phyloP scores from a whole-genome alignment of 257 asterid genomes.

The Solanum acaule region DNA sequence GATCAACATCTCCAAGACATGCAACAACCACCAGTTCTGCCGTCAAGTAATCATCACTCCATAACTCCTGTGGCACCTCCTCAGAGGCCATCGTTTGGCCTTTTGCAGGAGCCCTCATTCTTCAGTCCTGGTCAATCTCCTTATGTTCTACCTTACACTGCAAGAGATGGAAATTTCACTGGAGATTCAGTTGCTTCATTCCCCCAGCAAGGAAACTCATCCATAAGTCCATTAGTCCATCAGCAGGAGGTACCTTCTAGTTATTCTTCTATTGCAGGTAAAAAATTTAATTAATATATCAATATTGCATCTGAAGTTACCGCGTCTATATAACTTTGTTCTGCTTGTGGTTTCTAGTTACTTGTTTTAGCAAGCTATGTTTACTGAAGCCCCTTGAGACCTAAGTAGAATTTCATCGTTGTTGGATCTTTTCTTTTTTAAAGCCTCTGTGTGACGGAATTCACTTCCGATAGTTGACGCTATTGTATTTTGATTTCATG shows the following conservation, averaged over 20 bases:
- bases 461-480: neutral
- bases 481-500: neutral
- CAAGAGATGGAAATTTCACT: conserved; percentile 44
- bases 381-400: neutral
- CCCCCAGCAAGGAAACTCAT: conserved; percentile 42
- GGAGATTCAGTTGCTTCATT: conserved; percentile 48
- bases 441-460: neutral
- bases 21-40: conserved; percentile 23
- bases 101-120: conserved; percentile 36
- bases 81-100: conserved; percentile 27
- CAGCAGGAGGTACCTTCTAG: conserved; percentile 99
- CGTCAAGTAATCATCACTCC: conserved; percentile 46
- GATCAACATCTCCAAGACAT: conserved; percentile 39
- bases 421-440: neutral
- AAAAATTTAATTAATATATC: conserved; percentile 38
- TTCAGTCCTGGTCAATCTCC: conserved; percentile 40
- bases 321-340: neutral
- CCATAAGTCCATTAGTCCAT: conserved; percentile 58
- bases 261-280: conserved; percentile 99
- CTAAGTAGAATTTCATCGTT: neutral
- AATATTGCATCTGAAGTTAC: conserved; percentile 36
- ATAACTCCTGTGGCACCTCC: conserved; percentile 30
- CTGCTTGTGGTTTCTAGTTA: neutral
- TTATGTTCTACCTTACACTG: conserved; percentile 34
- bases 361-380: neutral